Evolutionary conservation across 2,329 filamentous ascomycete species (phyloP).

Genomic region (Salinomyces thailandicus): DNA sequence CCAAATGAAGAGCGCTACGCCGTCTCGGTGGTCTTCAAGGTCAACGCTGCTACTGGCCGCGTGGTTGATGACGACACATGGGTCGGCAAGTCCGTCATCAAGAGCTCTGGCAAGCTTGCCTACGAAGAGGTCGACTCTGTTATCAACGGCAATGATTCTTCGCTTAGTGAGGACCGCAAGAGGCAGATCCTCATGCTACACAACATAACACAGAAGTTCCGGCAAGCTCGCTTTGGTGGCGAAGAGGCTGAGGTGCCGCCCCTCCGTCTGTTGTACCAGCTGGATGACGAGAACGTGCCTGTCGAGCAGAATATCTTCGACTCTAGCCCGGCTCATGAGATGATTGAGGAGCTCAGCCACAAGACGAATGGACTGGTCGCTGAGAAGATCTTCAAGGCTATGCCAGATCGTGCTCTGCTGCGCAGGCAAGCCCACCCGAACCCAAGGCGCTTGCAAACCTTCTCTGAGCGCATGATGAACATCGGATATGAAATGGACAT

Average conservation of each 20-base stretch:
- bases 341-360: constrained; percentile 90
- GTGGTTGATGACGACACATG: constrained; percentile 80
- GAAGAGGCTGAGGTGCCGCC: constrained; percentile 72
- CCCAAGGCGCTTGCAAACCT: constrained; percentile 75
- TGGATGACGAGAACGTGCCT: constrained; percentile 96
- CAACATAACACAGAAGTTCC: constrained; percentile 78
- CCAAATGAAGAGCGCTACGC: constrained; percentile 85
- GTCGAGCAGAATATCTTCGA: constrained; percentile 96
- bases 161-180: constrained; percentile 54
- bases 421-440: constrained; percentile 80
- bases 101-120: constrained; percentile 75
- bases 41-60: constrained; percentile 67
- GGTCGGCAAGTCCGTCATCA: constrained; percentile 89
- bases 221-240: constrained; percentile 66
- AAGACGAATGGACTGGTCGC: constrained; percentile 87
- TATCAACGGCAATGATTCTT: constrained; percentile 50
- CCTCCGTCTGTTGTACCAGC: constrained; percentile 78
- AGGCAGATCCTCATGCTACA: constrained; percentile 75
- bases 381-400: constrained; percentile 63
- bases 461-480: constrained; percentile 84
- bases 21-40: constrained; percentile 85
- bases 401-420: constrained; percentile 87
- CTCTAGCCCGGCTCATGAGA: constrained; percentile 75
- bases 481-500: constrained; percentile 85
- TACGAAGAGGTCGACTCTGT: constrained; percentile 80